Evolutionary conservation across 345 rosid species (phyloP), one percentile per base, ranked within the genome.

Genomic region (Nasturtium officinale): DNA sequence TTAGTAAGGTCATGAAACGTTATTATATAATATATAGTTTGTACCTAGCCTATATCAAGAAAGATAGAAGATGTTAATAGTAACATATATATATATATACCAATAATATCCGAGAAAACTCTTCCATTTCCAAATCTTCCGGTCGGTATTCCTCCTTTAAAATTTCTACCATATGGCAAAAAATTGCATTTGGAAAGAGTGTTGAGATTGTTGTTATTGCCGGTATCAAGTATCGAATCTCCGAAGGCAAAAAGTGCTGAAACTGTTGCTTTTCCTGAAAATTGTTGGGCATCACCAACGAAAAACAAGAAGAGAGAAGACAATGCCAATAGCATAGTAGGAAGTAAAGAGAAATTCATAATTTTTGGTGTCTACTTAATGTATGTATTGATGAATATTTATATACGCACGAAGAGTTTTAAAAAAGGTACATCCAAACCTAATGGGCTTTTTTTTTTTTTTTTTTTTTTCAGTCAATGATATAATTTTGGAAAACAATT

Each of bases 91-190:
- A 23, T 23, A 23, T 20, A 17, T 9, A 2, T n/a, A 87, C 88
- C 87, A 6, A 86, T 15, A 2, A 88, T 6, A 47, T 88, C 90
- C 0, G 87, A 26, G 2, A 84, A 82, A 15, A 82, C 29, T 71
- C 82, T 88, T n/a, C 90, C 90, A n/a, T 88, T 70, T 65, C 79
- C 68, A 29, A 80, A 84, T 71, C 90, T 79, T 47, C 93, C 93
- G 0, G 90, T 83, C 1, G 93, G 63, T 9, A 16, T 45, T 30
- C 79, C 76, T 6, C 83, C 86, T 0, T 21, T 2, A 69, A 88
- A 86, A 65, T 84, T 78, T 29, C 75, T 64, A 0, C 93, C 93
- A 12, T 88, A 88, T 0, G 90, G 91, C 9, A 65, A 71, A 28
- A 87, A 83, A 51, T 84, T 75, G 74, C 86, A 75, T 75, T 75